Percentiles rank a stretch among this genome's conserved stretches.
phyloP scores from a whole-genome alignment of 345 rosid species.

The Melastoma malabathricum region DNA sequence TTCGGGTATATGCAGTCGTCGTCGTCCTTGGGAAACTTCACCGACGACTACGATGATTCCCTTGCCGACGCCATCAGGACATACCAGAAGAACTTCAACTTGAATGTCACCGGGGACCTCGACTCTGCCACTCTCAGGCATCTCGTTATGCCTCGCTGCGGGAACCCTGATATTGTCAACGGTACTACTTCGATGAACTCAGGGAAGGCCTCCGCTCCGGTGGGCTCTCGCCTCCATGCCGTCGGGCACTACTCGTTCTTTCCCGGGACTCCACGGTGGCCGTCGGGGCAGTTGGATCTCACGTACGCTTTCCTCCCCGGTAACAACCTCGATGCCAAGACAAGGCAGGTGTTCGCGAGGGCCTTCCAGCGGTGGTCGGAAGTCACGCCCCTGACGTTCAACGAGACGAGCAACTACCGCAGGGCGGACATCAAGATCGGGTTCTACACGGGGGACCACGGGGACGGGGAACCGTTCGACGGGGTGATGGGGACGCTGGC shows the following conservation, averaged over 20 bases:
- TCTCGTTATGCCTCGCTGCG: conserved; percentile 66
- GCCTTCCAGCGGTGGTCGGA: conserved; percentile 68
- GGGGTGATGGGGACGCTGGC: conserved; percentile 80
- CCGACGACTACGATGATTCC: conserved; percentile 52
- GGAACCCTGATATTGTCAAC: conserved; percentile 79
- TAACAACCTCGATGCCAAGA: conserved; percentile 28
- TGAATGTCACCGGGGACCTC: conserved; percentile 59
- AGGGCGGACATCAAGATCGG: conserved; percentile 57
- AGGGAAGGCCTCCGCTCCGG: conserved; percentile 23
- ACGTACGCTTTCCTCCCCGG: conserved; percentile 54
- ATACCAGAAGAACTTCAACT: conserved; percentile 67
- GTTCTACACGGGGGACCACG: conserved; percentile 70
- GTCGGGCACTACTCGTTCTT: conserved; percentile 54
- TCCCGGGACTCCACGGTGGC: conserved; percentile 74
- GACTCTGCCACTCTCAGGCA: conserved; percentile 45
- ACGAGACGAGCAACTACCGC: conserved; percentile 12
- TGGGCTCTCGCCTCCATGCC: conserved; percentile 24
- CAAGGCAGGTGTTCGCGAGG: conserved; percentile 44
- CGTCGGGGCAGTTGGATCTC: conserved; percentile 23
- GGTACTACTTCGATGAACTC: conserved; percentile 69
- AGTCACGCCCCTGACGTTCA: conserved; percentile 58
- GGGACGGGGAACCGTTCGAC: conserved; percentile 89
- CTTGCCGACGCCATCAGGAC: conserved; percentile 48
- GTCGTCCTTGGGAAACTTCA: conserved; percentile 34
- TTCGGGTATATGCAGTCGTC: conserved; percentile 57